Base-by-base conservation (phyloP, 768 basidiomycete genomes). In the Sarcomyxa edulis region DNA sequence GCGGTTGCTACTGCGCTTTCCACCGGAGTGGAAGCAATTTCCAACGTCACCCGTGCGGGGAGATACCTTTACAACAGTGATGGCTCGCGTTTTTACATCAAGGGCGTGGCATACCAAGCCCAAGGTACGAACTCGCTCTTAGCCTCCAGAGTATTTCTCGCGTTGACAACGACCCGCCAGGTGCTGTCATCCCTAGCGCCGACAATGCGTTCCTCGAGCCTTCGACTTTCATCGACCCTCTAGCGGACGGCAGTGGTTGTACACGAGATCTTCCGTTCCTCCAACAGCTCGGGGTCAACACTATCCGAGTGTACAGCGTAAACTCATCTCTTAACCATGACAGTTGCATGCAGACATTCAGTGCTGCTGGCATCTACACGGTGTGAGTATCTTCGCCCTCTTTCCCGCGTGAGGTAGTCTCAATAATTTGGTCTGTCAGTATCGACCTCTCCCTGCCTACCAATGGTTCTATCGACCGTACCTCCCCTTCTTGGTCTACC, bases 221-320 rank as follows among this genome's bases (percentile, higher is more conserved):
- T 4, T 77, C 76, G 3, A 83, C 73, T 25, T 95, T 82, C 62
- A 66, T 78, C 32, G 93, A 95, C 57, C 86, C 91, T 4, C 69
- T 95, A 29, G 71, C 87, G 1, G 68, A 84, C 32, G 60, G 66
- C 16, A 60, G 68, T 26, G 77, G 73, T 21, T 96, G 93, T 58
- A 56, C 69, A 12, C 80, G 93, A 35, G 93, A 96, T 59, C 49
- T 93, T 15, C 84, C 87, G 1, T 81, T 74, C 58, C 69, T 96
- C 30, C 68, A 81, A 53, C 62, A 84, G 40, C 76, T 95, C 14
- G 74, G 76, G 7, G 76, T 94, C 53, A 96, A 94, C 54, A 66
- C 82, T 27, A 68, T 96, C 34, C 82, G 91, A 39, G 83, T 83
- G 2, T 96, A 96, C 69, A 86, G 82, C 41, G 91, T 94, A 45